phyloP scores from a whole-genome alignment of 805 yeast genomes.

The Metschnikowia kunwiensis region DNA sequence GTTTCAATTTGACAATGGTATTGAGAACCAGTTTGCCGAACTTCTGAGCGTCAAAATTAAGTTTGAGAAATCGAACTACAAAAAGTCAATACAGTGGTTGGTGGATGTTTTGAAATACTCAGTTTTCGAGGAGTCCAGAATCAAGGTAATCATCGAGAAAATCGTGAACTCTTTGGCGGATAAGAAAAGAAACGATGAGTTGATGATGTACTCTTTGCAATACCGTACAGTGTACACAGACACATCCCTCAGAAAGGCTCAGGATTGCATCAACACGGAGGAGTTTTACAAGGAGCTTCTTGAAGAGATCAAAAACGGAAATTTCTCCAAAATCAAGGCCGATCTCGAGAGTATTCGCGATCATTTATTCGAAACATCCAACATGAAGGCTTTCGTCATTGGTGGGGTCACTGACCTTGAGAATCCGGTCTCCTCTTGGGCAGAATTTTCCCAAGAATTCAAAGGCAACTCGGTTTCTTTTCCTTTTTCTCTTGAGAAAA shows the following conservation, averaged over 20 bases:
- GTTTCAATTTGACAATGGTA: constrained; percentile 53
- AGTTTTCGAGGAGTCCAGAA: constrained; percentile 69
- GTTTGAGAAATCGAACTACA: constrained; percentile 60
- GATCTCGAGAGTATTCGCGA: constrained; percentile 52
- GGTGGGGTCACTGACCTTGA: constrained; percentile 61
- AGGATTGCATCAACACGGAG: constrained; percentile 66
- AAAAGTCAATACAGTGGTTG: constrained; percentile 74
- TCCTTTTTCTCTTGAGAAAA: constrained; percentile 22
- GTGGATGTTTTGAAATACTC: constrained; percentile 60
- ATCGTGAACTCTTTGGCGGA: constrained; percentile 59
- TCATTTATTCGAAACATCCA: constrained; percentile 52
- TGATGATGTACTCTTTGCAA: constrained; percentile 64
- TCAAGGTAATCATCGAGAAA: constrained; percentile 63
- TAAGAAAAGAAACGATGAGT: constrained; percentile 57
- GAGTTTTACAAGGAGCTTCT: constrained; percentile 44
- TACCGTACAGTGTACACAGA: constrained; percentile 50
- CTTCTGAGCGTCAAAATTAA: constrained; percentile 58
- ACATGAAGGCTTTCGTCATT: constrained; percentile 62
- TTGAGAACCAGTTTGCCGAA: constrained; percentile 63
- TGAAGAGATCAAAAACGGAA: constrained; percentile 51
- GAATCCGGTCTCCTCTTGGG: constrained; percentile 63
- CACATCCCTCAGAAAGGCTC: constrained; percentile 63
- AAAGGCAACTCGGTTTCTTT: not conserved
- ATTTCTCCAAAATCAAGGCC: constrained; percentile 43
- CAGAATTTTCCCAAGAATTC: constrained; percentile 27